Evolutionary conservation across 371 early-diverging fungal genomes (phyloP).

Genomic region (Zychaea mexicana): DNA sequence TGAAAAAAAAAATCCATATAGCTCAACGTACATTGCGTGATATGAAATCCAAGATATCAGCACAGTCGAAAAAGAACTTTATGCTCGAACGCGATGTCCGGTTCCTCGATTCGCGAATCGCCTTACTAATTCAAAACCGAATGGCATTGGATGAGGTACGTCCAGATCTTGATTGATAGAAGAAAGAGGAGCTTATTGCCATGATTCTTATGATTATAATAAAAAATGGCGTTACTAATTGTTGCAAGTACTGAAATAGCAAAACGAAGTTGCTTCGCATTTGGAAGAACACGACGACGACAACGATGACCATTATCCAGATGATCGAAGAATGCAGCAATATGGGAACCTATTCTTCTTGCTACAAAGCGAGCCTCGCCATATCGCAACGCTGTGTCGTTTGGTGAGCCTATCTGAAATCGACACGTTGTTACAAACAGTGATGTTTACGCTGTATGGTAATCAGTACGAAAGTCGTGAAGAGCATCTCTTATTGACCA

Average conservation of each 20-base stretch:
- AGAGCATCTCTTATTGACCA: slow-evolving; percentile 91
- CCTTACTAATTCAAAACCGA: slow-evolving; percentile 90
- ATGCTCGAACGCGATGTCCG: slow-evolving; percentile 93
- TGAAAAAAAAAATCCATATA: too few species aligned
- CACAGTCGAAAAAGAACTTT: slow-evolving; percentile 95
- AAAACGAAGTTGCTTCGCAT: slow-evolving; percentile 77
- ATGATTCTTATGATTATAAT: too few species aligned
- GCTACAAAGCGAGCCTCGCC: slow-evolving; percentile 90
- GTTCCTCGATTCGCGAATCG: slow-evolving; percentile 91
- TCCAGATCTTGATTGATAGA: too few species aligned
- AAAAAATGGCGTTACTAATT: too few species aligned
- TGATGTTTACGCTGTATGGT: slow-evolving; percentile 96
- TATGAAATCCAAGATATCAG: slow-evolving; percentile 86
- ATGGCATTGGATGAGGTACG: slow-evolving; percentile 89
- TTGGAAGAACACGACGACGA: slow-evolving; percentile 77
- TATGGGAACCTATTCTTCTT: slow-evolving; percentile 95
- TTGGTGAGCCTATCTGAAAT: slow-evolving; percentile 88
- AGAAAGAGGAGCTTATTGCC: too few species aligned
- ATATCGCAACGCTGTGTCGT: slow-evolving; percentile 86
- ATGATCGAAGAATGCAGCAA: slow-evolving; percentile 82
- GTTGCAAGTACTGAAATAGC: slow-evolving; percentile 53
- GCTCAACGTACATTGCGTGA: slow-evolving; percentile 88
- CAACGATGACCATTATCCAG: slow-evolving; percentile 72
- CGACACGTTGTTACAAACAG: slow-evolving; percentile 90
- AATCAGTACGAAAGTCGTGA: slow-evolving; percentile 96